A percentile compares a stretch with the other conserved stretches of the same genome.
Conservation (phyloP, 129 eudicot genomes). For the Flaveria bidentis region DNA sequence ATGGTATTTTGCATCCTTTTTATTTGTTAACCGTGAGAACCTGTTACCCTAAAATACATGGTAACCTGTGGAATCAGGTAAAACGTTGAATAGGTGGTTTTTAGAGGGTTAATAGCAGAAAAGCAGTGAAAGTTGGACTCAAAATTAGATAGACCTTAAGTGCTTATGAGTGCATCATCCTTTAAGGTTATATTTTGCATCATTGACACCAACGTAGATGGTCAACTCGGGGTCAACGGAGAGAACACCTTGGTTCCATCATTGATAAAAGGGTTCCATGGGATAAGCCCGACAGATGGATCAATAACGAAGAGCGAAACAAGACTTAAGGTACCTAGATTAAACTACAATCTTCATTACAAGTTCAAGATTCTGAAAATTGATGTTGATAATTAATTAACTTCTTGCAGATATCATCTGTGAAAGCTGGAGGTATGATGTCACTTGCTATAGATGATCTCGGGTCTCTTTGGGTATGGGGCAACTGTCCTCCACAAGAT, state of each 20-base stretch:
- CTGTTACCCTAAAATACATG: not conserved
- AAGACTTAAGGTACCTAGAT: constrained; percentile 57
- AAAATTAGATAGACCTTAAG: too few relatives aligned
- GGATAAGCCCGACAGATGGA: constrained; percentile 43
- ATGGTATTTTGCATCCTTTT: not conserved
- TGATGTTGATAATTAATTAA: constrained; percentile 11
- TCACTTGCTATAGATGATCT: constrained; percentile 81
- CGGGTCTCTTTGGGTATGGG: constrained; percentile 92
- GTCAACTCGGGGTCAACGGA: constrained; percentile 74
- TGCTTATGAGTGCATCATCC: not conserved
- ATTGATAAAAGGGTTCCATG: constrained; percentile 57
- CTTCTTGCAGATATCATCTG: constrained; percentile 52
- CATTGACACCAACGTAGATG: constrained; percentile 68
- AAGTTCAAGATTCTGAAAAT: not conserved
- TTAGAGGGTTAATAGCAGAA: not conserved
- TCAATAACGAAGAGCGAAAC: constrained; percentile 36
- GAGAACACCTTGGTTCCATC: constrained; percentile 62
- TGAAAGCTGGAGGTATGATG: constrained; percentile 98
- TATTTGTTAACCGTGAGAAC: not conserved
- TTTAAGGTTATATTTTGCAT: constrained; percentile 7
- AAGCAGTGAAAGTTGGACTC: too few relatives aligned
- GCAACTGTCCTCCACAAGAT: constrained; percentile 71
- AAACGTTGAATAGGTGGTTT: not conserved
- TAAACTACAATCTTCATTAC: not conserved
- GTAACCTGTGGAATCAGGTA: not conserved